phyloP scores from a whole-genome alignment of 805 yeast genomes.

The Saturnispora mendoncae region DNA sequence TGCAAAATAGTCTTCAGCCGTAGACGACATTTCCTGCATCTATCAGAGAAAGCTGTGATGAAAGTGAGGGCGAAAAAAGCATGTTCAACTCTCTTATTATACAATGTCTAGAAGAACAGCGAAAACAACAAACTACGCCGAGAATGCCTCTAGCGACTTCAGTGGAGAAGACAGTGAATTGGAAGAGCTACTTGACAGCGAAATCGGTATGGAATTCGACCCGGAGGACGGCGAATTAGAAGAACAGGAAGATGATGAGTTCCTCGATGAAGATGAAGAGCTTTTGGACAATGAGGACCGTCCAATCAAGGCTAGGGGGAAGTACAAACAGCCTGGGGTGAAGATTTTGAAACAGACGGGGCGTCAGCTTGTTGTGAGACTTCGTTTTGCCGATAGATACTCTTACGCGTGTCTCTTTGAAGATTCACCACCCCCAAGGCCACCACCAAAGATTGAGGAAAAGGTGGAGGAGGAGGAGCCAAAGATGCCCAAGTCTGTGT shows the following conservation, averaged over 20 bases:
- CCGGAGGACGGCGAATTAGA: slow-evolving; percentile 13
- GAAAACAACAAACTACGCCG: not conserved
- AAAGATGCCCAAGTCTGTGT: slow-evolving; percentile 21
- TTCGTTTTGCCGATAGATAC: slow-evolving; percentile 7
- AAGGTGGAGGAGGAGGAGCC: slow-evolving; percentile 19
- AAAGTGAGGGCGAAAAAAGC: not conserved
- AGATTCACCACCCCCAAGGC: not conserved
- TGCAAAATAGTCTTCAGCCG: slow-evolving; percentile 7
- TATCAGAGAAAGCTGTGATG: not conserved
- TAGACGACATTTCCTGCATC: slow-evolving; percentile 1
- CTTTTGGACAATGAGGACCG: slow-evolving; percentile 5
- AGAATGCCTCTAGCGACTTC: slow-evolving; percentile 3
- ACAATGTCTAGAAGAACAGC: not conserved
- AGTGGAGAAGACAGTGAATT: slow-evolving; percentile 8
- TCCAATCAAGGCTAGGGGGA: slow-evolving; percentile 15
- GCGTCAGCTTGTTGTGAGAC: not conserved
- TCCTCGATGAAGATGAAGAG: slow-evolving; percentile 10
- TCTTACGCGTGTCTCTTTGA: not conserved
- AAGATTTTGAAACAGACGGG: slow-evolving; percentile 3
- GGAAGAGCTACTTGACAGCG: slow-evolving; percentile 13
- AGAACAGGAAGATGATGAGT: slow-evolving; percentile 11
- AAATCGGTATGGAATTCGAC: slow-evolving; percentile 1
- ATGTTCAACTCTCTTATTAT: not conserved
- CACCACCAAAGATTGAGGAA: not conserved
- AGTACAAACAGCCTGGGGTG: slow-evolving; percentile 17